phyloP scores from a whole-genome alignment of 169 alveolate species.

The Eimeria sp. region DNA sequence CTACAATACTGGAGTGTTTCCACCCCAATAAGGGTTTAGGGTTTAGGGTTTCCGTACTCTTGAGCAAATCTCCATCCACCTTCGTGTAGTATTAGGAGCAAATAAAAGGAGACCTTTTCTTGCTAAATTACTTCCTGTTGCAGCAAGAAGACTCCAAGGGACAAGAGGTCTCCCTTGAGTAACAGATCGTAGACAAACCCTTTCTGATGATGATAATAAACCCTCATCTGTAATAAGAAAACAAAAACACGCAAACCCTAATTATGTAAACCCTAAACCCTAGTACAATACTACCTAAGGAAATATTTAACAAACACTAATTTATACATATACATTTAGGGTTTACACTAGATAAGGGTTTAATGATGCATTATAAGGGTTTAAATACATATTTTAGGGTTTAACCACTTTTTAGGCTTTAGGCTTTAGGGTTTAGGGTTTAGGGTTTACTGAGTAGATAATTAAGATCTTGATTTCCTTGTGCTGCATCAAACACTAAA shows the following conservation, averaged over 20 bases:
- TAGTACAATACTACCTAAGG: background rate
- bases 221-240: conserved; percentile 14
- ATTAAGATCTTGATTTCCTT: conserved; percentile 28
- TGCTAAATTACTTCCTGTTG: conserved; percentile 38
- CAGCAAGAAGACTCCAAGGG: conserved; percentile 61
- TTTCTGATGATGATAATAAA: background rate
- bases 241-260: background rate
- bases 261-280: background rate
- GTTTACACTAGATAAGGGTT: background rate
- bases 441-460: conserved; percentile 70
- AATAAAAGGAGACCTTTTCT: conserved; percentile 56
- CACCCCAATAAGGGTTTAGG: background rate
- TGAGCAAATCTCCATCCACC: conserved; percentile 80
- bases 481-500: conserved; percentile 79
- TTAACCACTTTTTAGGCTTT: background rate
- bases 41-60: conserved; percentile 43
- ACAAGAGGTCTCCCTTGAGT: conserved; percentile 22
- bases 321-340: background rate
- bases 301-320: background rate
- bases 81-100: conserved; percentile 76
- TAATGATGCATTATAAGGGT: background rate
- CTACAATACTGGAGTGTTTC: too few relatives aligned
- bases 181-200: background rate
- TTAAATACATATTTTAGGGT: background rate
- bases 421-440: conserved; percentile 70